These are phyloP conservation scores for Gossypium schwendimanii DNA, from an alignment of 441 rosid species.

Conservation along the genomic window DNA sequence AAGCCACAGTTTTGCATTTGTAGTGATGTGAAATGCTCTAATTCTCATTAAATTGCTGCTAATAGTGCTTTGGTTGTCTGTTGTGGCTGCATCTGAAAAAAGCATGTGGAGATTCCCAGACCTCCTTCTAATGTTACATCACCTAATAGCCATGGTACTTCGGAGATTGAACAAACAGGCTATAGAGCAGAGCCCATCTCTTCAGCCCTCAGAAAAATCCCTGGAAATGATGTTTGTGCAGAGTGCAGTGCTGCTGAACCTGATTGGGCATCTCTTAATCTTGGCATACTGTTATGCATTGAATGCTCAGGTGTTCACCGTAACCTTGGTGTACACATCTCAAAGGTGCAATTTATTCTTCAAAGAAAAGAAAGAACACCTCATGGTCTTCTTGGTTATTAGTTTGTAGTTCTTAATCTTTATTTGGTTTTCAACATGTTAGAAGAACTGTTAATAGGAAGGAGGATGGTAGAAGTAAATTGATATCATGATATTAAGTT, in stretches of 20 bases:
- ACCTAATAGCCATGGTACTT: constrained; percentile 19
- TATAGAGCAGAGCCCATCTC: constrained; percentile 41
- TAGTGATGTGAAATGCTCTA: neutral
- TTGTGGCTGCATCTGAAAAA: constrained; percentile 38
- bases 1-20: neutral
- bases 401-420: neutral
- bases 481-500: constrained; percentile 2
- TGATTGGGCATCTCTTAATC: constrained; percentile 95
- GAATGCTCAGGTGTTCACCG: constrained; percentile 94
- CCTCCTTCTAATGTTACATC: constrained; percentile 28
- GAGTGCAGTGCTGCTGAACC: constrained; percentile 79
- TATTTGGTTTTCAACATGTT: neutral
- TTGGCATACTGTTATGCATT: constrained; percentile 77
- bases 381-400: neutral
- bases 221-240: constrained; percentile 85
- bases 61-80: constrained; percentile 22
- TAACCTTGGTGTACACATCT: constrained; percentile 90
- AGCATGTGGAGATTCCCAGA: constrained; percentile 27
- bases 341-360: constrained; percentile 53
- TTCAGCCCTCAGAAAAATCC: constrained; percentile 49
- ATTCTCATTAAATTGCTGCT: constrained; percentile 16
- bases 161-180: constrained; percentile 24
- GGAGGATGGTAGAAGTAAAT: neutral
- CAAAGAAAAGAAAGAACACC: neutral
- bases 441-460: neutral